Percentiles rank a stretch among this genome's conserved stretches.
Evolutionary conservation across 345 rosid genomes (phyloP).

Genomic region (Microcos paniculata): DNA sequence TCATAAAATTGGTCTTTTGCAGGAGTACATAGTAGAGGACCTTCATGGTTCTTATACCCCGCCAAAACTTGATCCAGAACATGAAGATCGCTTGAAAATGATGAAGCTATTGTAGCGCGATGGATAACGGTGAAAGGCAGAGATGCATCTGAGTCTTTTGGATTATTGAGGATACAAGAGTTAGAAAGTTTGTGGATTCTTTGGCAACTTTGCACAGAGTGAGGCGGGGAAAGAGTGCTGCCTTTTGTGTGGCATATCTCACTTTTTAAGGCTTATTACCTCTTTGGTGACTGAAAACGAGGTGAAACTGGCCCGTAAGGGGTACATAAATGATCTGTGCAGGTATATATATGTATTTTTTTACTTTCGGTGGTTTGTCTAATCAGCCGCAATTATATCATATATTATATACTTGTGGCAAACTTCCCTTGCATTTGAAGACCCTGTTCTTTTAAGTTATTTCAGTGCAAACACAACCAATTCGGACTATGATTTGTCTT

Average conservation of each 20-base stretch:
- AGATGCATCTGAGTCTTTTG: conserved; percentile 3
- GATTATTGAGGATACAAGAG: conserved; percentile 12
- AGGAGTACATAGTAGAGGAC: conserved; percentile 92
- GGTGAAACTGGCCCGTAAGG: not conserved
- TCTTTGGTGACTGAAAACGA: not conserved
- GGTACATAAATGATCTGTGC: not conserved
- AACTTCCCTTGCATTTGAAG: not conserved
- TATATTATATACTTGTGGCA: not conserved
- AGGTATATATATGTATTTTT: not conserved
- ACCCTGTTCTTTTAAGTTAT: not conserved
- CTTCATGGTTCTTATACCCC: conserved; percentile 81
- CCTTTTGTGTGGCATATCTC: not conserved
- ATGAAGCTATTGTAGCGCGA: conserved; percentile 66
- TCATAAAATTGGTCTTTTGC: conserved; percentile 12
- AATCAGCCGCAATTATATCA: not conserved
- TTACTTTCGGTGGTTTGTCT: not conserved
- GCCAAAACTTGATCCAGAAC: conserved; percentile 78
- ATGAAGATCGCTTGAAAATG: conserved; percentile 69
- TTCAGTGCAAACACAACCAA: not conserved
- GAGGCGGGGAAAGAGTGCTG: not conserved
- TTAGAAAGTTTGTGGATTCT: not conserved
- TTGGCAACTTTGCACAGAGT: not conserved
- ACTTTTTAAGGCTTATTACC: not conserved
- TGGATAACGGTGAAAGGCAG: not conserved
- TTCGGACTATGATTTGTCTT: not conserved